Conservation (phyloP, 352 stramenopile genomes). For the Peronospora belbahrii region DNA sequence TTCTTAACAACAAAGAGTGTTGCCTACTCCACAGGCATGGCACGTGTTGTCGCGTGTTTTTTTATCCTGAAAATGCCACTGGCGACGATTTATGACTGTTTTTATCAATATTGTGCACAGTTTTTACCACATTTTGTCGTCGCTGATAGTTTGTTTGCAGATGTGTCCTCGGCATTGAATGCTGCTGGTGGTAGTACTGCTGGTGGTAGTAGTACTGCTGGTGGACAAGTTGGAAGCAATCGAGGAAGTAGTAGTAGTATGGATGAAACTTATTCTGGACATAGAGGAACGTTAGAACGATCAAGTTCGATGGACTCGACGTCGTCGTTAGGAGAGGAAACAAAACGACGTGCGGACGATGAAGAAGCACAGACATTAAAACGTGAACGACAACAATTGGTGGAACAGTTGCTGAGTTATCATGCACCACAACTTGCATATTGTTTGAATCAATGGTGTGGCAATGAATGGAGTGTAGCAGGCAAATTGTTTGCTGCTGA, state of each 20-base stretch:
- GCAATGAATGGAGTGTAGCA: slow-evolving; percentile 55
- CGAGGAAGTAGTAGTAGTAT: slow-evolving; percentile 27
- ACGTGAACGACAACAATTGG: slow-evolving; percentile 51
- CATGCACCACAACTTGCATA: slow-evolving; percentile 62
- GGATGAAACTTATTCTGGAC: slow-evolving; percentile 15
- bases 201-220: not conserved
- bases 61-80: slow-evolving; percentile 65
- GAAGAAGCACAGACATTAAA: slow-evolving; percentile 26
- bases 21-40: slow-evolving; percentile 65
- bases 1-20: slow-evolving; percentile 79
- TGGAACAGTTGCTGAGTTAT: slow-evolving; percentile 68
- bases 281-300: slow-evolving; percentile 9
- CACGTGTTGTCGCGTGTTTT: slow-evolving; percentile 62
- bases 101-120: slow-evolving; percentile 74
- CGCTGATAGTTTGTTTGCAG: slow-evolving; percentile 25
- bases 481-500: slow-evolving; percentile 43
- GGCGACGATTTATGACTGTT: slow-evolving; percentile 79
- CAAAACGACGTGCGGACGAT: slow-evolving; percentile 24
- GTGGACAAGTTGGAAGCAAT: slow-evolving; percentile 5
- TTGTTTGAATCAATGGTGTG: slow-evolving; percentile 65
- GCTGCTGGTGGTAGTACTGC: no score
- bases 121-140: slow-evolving; percentile 71
- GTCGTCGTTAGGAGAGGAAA: slow-evolving; percentile 24
- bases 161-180: no score
- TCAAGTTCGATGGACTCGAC: slow-evolving; percentile 35